phyloP scores from a whole-genome alignment of 1,139 yeast genomes.

The Debaryomycetaceae sp. region DNA sequence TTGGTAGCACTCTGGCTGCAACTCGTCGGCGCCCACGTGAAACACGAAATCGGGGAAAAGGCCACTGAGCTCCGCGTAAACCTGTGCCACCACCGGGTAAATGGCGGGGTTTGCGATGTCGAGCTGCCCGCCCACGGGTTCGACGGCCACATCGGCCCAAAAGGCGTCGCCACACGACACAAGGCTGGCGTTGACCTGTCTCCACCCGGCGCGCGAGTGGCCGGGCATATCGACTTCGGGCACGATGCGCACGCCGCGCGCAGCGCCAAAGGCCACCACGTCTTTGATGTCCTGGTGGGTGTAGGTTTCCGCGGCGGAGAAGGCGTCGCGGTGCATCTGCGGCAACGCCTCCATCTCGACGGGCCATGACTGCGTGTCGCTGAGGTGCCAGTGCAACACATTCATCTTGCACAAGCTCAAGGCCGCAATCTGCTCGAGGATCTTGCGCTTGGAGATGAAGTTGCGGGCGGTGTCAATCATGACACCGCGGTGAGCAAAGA shows the following conservation, averaged over 20 bases:
- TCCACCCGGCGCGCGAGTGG: conserved; percentile 45
- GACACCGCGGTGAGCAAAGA: conserved; percentile 41
- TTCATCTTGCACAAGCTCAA: conserved; percentile 42
- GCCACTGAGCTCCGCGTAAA: conserved; percentile 33
- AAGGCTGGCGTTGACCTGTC: conserved; percentile 27
- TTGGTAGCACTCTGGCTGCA: conserved; percentile 33
- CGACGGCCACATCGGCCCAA: conserved; percentile 37
- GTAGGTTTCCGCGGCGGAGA: conserved; percentile 31
- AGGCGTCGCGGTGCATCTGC: conserved; percentile 42
- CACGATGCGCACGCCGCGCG: conserved; percentile 39
- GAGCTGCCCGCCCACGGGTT: conserved; percentile 47
- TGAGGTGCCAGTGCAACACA: conserved; percentile 44
- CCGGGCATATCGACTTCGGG: conserved; percentile 51
- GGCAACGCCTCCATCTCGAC: conserved; percentile 32
- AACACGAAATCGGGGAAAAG: conserved; percentile 35
- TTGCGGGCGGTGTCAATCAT: conserved; percentile 44
- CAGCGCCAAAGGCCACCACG: conserved; percentile 32
- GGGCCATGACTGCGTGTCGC: conserved; percentile 48
- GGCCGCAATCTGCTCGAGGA: conserved; percentile 37
- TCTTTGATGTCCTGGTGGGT: conserved; percentile 26
- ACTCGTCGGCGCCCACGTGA: conserved; percentile 47
- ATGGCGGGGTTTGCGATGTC: conserved; percentile 34
- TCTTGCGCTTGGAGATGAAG: conserved; percentile 25
- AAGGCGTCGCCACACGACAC: conserved; percentile 32
- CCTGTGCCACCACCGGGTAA: conserved; percentile 29